Percentiles rank a stretch among this genome's conserved stretches.
These are phyloP conservation scores for Sphaerobolus stellatus DNA, from an alignment of 1,284 basidiomycete genomes.

Conservation along the genomic window DNA sequence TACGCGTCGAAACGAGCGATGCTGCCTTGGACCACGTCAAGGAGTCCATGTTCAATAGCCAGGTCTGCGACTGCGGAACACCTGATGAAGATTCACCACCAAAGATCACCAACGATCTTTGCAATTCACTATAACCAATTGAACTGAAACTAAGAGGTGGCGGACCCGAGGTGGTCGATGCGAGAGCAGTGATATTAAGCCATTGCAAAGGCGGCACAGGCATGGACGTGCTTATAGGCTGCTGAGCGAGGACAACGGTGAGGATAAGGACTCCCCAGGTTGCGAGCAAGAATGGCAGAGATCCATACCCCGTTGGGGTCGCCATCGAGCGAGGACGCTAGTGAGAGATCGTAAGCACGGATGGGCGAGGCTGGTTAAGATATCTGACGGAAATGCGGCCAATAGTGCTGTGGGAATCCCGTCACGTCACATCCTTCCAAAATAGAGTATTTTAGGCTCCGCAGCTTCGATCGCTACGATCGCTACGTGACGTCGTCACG, in stretches of 20 bases:
- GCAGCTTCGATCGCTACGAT: background rate
- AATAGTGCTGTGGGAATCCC: background rate
- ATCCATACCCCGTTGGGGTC: background rate
- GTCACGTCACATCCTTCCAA: background rate
- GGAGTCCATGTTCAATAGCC: slow-evolving; percentile 61
- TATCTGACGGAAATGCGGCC: background rate
- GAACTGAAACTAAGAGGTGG: slow-evolving; percentile 64
- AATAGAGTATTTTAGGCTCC: background rate
- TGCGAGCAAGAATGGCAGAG: background rate
- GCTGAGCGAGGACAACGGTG: background rate
- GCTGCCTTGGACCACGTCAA: slow-evolving; percentile 60
- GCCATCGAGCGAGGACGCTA: no score
- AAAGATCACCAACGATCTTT: slow-evolving; percentile 64
- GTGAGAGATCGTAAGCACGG: background rate
- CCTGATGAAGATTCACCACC: slow-evolving; percentile 70
- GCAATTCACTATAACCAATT: slow-evolving; percentile 50
- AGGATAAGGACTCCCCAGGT: background rate
- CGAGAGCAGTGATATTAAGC: slow-evolving; percentile 63
- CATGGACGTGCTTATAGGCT: slow-evolving; percentile 13
- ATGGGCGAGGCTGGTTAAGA: background rate
- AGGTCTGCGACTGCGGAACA: slow-evolving; percentile 62
- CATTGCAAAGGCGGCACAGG: slow-evolving; percentile 62
- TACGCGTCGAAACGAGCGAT: slow-evolving; percentile 40
- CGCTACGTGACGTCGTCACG: background rate
- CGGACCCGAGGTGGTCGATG: slow-evolving; percentile 55